Evolutionary conservation across 257 asterid species (phyloP), one percentile per base, ranked within the genome.

Genomic region (Lavandula angustifolia): DNA sequence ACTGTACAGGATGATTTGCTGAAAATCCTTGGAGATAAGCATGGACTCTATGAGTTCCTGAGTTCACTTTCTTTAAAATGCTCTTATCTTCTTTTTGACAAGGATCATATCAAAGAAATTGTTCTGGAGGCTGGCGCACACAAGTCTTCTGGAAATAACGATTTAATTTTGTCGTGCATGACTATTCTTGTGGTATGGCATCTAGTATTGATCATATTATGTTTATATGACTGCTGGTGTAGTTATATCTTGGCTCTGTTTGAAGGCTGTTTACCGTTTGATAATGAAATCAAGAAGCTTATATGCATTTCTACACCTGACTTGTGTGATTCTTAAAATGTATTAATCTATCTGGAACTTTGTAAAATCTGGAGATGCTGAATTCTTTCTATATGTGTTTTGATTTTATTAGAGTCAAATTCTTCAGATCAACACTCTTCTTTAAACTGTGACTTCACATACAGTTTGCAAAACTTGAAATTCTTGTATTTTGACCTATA

Each of bases 171-270:
- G 79, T 85, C 98, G 66, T 88, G 98, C 91, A 94, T 91, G 96
- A 82, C 89, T 55, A 79, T 94, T 70, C 95, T 94, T 70, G 99
- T 91, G 98, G 99, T 94, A 88, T 40, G 81, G 16, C 54, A 29
- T 69, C 61, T 61, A 51, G 22, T 55, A 37, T 63, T 59, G 38
- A 48, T 63, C 60, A 34, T 53, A 46, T 67, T 42, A 51, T 34
- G 37, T 66, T 17, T 40, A 29, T 56, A 54, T 46, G 47, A 69
- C 47, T 71, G 27, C 66, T 54, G 64, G 50, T 67, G 33, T 64
- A 47, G 13, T 47, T 58, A 33, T 53, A 31, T 69, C 46, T 52
- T 62, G 59, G 32, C 58, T 61, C 10, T 51, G 11, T 64, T 29
- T 50, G 49, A 38, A 13, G 37, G 27, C 55, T 51, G 37, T 47